Percentiles rank a stretch among this genome's conserved stretches.
Evolutionary conservation across 345 rosid species (phyloP).

Genomic region (Citrus trifoliata): DNA sequence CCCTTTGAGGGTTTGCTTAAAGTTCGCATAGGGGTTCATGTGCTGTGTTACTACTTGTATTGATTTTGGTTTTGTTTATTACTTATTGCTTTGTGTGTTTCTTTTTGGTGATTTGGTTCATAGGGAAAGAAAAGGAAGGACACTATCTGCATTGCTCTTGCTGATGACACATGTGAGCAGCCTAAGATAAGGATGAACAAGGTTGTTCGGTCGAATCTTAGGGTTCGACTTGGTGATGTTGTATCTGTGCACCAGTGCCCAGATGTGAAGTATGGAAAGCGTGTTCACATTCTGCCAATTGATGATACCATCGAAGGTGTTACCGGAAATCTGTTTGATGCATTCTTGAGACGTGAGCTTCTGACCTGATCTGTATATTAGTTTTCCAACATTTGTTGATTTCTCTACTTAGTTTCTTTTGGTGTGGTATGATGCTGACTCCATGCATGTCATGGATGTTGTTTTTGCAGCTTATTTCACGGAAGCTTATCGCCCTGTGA

Average conservation of each 20-base stretch:
- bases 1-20: neutral
- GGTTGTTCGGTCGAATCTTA: conserved; percentile 58
- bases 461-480: conserved; percentile 52
- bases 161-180: conserved; percentile 57
- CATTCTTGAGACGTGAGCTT: conserved; percentile 58
- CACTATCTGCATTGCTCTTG: conserved; percentile 64
- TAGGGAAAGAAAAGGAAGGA: conserved; percentile 73
- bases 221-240: conserved; percentile 74
- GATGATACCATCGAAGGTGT: conserved; percentile 74
- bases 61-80: neutral
- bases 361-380: neutral
- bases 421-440: neutral
- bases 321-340: conserved; percentile 59
- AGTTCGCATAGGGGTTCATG: neutral
- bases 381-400: neutral
- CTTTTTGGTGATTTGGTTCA: neutral
- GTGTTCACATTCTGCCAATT: conserved; percentile 63
- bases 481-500: conserved; percentile 67
- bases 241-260: conserved; percentile 66
- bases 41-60: neutral
- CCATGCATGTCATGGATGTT: neutral
- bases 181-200: conserved; percentile 68
- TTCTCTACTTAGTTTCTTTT: neutral
- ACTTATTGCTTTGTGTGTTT: neutral
- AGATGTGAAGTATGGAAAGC: conserved; percentile 67